Evolutionary conservation across 192 early-diverging fungal species (phyloP).

Genomic region (Geranomyces michiganensis): DNA sequence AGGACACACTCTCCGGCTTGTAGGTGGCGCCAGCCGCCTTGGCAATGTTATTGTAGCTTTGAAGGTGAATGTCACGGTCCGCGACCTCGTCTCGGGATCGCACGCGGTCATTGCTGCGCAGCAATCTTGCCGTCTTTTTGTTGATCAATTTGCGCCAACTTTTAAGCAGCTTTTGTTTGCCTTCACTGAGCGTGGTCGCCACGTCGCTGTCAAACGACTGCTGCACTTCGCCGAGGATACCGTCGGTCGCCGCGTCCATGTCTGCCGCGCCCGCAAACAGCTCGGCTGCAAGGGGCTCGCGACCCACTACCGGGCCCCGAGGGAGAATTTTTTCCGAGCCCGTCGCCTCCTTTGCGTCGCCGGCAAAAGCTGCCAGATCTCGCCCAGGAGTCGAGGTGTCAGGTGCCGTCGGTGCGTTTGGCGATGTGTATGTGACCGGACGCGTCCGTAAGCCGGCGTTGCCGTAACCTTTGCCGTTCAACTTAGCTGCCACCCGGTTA

Average conservation of each 20-base stretch:
- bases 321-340: background rate
- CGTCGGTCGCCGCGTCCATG: background rate
- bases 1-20: background rate
- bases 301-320: background rate
- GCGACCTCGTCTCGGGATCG: background rate
- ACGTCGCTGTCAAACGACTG: background rate
- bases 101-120: background rate
- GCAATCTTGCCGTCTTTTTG: background rate
- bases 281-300: background rate
- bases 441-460: background rate
- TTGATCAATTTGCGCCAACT: background rate
- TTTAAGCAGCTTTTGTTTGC: background rate
- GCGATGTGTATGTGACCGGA: background rate
- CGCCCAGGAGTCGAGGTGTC: background rate
- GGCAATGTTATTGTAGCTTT: background rate
- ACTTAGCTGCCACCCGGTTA: background rate
- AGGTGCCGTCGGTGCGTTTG: background rate
- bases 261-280: background rate
- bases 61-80: background rate
- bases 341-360: background rate
- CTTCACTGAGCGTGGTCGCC: background rate
- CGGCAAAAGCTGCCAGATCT: background rate
- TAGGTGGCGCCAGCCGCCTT: background rate
- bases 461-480: background rate
- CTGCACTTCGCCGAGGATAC: background rate